Conservation (phyloP, 2,329 filamentous ascomycete species). For the Monilinia laxa region DNA sequence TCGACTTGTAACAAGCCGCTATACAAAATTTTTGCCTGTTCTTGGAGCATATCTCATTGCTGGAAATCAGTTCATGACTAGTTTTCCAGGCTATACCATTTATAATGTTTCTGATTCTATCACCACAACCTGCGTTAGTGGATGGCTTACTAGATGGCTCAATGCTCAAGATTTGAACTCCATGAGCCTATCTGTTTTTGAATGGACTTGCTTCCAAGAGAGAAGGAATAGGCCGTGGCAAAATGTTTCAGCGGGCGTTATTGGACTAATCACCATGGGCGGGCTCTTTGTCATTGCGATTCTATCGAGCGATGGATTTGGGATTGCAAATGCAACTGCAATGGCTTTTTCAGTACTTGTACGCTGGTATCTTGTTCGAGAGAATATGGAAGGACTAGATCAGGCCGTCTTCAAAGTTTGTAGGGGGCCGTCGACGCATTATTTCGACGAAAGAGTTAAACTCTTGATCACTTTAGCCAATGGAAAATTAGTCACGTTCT, state of each 20-base stretch:
- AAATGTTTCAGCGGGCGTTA: no score
- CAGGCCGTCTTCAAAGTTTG: conserved; percentile 14
- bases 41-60: conserved; percentile 26
- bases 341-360: no score
- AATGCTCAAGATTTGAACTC: conserved; percentile 17
- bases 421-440: background rate
- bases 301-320: no score
- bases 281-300: no score
- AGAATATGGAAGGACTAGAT: conserved; percentile 10
- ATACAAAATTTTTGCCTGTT: conserved; percentile 24
- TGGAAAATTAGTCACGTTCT: background rate
- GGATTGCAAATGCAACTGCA: no score
- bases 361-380: background rate
- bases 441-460: conserved; percentile 10
- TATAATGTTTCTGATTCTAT: conserved; percentile 27
- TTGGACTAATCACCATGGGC: no score
- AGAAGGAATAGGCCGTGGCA: conserved; percentile 1
- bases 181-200: conserved; percentile 19
- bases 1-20: conserved; percentile 22
- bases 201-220: conserved; percentile 11
- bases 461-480: conserved; percentile 1
- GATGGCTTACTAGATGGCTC: conserved; percentile 27
- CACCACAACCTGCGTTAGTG: conserved; percentile 18
- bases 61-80: conserved; percentile 20
- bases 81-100: conserved; percentile 21